phyloP scores from a whole-genome alignment of 192 early-diverging fungal species.

The Linnemannia schmuckeri region DNA sequence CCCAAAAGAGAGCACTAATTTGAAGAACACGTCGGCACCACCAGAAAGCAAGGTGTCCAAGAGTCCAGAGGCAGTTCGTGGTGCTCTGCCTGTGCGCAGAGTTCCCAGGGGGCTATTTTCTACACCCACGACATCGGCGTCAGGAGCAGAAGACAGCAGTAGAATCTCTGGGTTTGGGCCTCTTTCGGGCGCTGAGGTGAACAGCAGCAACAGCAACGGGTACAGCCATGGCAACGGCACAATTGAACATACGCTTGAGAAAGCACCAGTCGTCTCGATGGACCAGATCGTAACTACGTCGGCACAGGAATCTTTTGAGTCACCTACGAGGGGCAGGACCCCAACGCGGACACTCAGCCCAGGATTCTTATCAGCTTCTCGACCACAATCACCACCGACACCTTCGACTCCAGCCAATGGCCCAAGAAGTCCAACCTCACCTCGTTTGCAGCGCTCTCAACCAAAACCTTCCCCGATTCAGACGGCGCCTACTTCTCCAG shows the following conservation, averaged over 20 bases:
- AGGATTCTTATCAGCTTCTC: slow-evolving; percentile 1
- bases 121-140: neutral
- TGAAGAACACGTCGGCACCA: neutral
- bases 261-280: neutral
- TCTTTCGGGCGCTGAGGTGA: neutral
- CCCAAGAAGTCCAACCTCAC: slow-evolving; percentile 15
- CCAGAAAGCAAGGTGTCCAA: neutral
- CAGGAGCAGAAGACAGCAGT: neutral
- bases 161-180: neutral
- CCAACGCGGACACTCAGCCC: neutral
- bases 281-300: neutral
- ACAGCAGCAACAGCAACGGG: neutral
- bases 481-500: neutral
- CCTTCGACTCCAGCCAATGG: neutral
- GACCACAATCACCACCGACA: slow-evolving; percentile 17
- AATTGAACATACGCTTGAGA: neutral
- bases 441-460: slow-evolving; percentile 27
- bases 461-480: slow-evolving; percentile 40
- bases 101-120: slow-evolving; percentile 42
- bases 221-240: neutral
- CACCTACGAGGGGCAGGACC: slow-evolving; percentile 7
- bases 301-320: neutral
- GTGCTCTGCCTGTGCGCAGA: slow-evolving; percentile 5
- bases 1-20: neutral
- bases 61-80: neutral